phyloP scores from a whole-genome alignment of 495 filamentous ascomycete species.

The Pyronema domesticum region DNA sequence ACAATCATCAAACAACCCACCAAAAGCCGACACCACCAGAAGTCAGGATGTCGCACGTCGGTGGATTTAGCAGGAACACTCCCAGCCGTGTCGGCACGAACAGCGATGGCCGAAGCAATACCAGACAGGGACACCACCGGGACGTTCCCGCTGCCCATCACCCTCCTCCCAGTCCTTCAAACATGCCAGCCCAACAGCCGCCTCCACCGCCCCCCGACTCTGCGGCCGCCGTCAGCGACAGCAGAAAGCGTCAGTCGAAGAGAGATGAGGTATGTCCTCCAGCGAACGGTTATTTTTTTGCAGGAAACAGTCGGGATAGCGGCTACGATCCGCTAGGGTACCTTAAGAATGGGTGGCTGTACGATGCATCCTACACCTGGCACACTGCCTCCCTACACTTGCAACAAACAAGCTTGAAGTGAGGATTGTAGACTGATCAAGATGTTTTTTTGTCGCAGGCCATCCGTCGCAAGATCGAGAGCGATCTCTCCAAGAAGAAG shows the following conservation, averaged over 20 bases:
- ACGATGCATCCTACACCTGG: too few species aligned
- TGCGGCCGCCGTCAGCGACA: conserved; percentile 64
- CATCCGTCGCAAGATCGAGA: conserved; percentile 90
- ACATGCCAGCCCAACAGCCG: conserved; percentile 15
- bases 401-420: too few species aligned
- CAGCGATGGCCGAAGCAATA: conserved; percentile 10
- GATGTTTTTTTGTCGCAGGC: conserved; percentile 37
- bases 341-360: too few species aligned
- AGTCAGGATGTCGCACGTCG: background rate
- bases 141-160: conserved; percentile 7
- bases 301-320: too few species aligned
- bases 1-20: background rate
- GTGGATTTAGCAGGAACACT: background rate
- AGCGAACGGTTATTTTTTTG: background rate
- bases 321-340: too few species aligned
- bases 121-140: conserved; percentile 10
- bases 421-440: too few species aligned
- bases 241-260: conserved; percentile 83
- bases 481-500: conserved; percentile 94
- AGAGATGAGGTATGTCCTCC: conserved; percentile 73
- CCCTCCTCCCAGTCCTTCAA: conserved; percentile 9
- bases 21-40: background rate
- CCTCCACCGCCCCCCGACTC: conserved; percentile 25
- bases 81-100: conserved; percentile 6
- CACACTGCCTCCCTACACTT: too few species aligned